Evolutionary conservation across 768 basidiomycete genomes (phyloP), one percentile per base, ranked within the genome.

Genomic region (Psilocybe azurescens): DNA sequence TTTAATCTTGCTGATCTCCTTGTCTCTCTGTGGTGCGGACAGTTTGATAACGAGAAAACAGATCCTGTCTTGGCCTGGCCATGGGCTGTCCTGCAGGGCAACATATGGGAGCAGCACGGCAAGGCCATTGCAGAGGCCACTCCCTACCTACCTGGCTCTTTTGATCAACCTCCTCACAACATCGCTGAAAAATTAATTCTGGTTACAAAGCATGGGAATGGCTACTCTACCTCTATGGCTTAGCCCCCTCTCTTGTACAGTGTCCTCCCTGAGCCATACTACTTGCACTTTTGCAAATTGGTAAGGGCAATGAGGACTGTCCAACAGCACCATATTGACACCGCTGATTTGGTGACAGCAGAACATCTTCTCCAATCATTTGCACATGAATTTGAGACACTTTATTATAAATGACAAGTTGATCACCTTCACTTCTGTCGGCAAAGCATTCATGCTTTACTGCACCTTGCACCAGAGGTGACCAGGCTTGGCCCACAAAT

Each of bases 131-230:
- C 72, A 0, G 61, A 48, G 9, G 65, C 72, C 1, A 69, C 67
- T 0, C 68, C 65, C 2, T 80, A 75, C 55, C 65, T 81, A n/a
- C 79, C 79, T 20, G 71, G 73, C 0, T 79, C 74, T 0, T 81
- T 80, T 68, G 76, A 80, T 63, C 70, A 75, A 5, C 74, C 78
- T 6, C 82, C 79, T 2, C 73, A 77, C 0, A 78, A 83, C 59
- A 69, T 70, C n/a, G 78, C 78, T 0, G 68, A 75, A 46, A 82
- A 59, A 73, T 81, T 3, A 68, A 56, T 63, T 72, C 67, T 20
- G 70, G 73, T 0, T 75, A 75, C 60, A 75, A 75, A 46, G 73
- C 70, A 3, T 67, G 63, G 60, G 72, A 73, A 44, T 75, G 57
- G n/a, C 46, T 72, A 10, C 59, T 70, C 0, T 77, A 74, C 38